A percentile compares a stretch with the other conserved stretches of the same genome.
phyloP scores from a whole-genome alignment of 176 grass and related monocot species.

The Musa troglodytarum region DNA sequence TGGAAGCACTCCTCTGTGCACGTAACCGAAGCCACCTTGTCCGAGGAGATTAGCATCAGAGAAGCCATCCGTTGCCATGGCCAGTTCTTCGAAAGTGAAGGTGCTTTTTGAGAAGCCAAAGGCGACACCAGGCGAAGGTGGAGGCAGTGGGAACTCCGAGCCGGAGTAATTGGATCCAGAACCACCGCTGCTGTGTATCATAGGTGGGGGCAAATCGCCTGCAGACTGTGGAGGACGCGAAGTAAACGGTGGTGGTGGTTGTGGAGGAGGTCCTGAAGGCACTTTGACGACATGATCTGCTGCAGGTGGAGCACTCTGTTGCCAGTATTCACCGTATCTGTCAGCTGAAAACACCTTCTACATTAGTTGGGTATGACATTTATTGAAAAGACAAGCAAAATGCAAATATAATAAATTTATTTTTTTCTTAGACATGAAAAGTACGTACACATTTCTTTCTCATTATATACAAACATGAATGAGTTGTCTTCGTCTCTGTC shows the following conservation, averaged over 20 bases:
- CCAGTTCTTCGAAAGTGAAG: conserved; percentile 57
- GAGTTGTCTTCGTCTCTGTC: too few species aligned
- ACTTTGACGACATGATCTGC: conserved; percentile 63
- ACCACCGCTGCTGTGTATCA: conserved; percentile 45
- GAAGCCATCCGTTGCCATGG: conserved; percentile 17
- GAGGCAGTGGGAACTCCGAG: conserved; percentile 28
- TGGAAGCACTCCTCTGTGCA: conserved; percentile 16
- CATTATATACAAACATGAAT: too few species aligned
- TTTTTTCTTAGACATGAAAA: too few species aligned
- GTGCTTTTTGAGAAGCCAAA: conserved; percentile 60
- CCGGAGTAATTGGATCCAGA: conserved; percentile 66
- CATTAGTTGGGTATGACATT: background rate
- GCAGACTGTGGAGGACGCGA: conserved; percentile 38
- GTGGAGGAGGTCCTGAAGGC: conserved; percentile 27
- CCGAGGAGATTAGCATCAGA: conserved; percentile 20
- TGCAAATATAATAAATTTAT: too few species aligned
- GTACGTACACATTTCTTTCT: too few species aligned
- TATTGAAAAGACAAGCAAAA: background rate
- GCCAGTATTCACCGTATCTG: conserved; percentile 66
- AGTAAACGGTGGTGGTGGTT: conserved; percentile 37
- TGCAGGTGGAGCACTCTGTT: conserved; percentile 50
- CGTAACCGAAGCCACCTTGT: conserved; percentile 18
- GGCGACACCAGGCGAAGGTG: conserved; percentile 32
- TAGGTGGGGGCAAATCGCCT: conserved; percentile 14
- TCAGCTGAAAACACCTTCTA: conserved; percentile 43